phyloP scores from a whole-genome alignment of 306 rosid genomes.

The Trichosanthes truncata region DNA sequence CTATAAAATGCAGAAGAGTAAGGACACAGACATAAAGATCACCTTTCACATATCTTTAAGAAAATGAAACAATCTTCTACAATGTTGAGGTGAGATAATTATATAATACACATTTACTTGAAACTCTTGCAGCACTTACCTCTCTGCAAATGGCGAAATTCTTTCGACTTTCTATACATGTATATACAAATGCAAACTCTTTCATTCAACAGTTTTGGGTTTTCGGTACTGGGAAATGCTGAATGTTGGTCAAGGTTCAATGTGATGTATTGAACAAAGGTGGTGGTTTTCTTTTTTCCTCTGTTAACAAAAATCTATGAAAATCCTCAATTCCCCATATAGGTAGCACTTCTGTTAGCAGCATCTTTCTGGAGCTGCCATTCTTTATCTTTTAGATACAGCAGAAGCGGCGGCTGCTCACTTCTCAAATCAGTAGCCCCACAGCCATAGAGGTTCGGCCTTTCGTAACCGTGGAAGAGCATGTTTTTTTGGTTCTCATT shows the following conservation, averaged over 20 bases:
- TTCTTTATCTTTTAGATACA: constrained; percentile 66
- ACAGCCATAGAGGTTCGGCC: constrained; percentile 45
- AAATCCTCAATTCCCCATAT: constrained; percentile 45
- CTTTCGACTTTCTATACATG: background rate
- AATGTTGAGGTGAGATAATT: background rate
- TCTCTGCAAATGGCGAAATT: background rate
- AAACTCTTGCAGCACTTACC: background rate
- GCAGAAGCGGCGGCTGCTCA: constrained; percentile 65
- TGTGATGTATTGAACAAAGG: background rate
- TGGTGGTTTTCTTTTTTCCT: background rate
- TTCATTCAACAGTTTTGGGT: background rate
- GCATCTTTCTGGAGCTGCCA: constrained; percentile 62
- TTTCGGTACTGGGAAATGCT: background rate
- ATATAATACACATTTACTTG: background rate
- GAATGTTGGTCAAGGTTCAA: background rate
- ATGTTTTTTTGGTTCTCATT: constrained; percentile 32
- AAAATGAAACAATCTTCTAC: background rate
- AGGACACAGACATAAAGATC: background rate
- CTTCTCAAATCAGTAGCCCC: constrained; percentile 49
- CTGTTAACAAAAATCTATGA: background rate
- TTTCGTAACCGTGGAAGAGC: constrained; percentile 43
- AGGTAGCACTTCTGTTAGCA: constrained; percentile 39
- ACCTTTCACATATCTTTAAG: background rate
- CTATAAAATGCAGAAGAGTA: background rate
- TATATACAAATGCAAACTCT: constrained; percentile 1